Base-by-base conservation (phyloP, 371 early-diverging fungal genomes). In the Dichotomocladium elegans region DNA sequence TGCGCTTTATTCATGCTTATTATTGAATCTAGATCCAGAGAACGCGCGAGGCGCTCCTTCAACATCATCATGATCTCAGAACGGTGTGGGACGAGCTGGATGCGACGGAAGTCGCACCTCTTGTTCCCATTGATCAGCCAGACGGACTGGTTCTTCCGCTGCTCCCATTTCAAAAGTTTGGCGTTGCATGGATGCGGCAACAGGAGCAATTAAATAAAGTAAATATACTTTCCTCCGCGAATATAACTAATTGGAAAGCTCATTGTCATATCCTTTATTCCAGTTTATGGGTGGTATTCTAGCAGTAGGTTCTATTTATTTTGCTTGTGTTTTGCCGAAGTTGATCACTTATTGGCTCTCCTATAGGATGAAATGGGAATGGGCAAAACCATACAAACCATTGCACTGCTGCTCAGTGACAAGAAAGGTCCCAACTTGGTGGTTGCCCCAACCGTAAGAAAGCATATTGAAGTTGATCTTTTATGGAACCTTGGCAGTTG, bases 301-400 rank as follows among this genome's bases (percentile, higher is more conserved):
- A 41, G 92, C 89, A 35, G 83, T 79, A 71, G 50, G 42, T 26
- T 28, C 14, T 24, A 31, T 17, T 25, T 7, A 19, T 4, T 37
- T n/a, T n/a, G n/a, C n/a, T n/a, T 24, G 11, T 27, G 11, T 6
- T 47, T 29, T 3, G 4, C 27, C 15, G n/a, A 41, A 41, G 47
- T 17, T n/a, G 0, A 14, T 51, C 33, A 27, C n/a, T 4, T 19
- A n/a, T 11, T 25, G 4, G n/a, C 4, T 21, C 9, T 9, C 22
- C 34, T 21, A 33, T 50, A 60, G 64, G 94, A 94, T 75, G 95
- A 95, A 58, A 97, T 97, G 96, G 96, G 99, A 4, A 93, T 99
- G 94, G 99, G 99, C 45, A 99, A 99, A 70, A 99, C 99, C 0
- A 90, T 99, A 43, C 98, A 98, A 66, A 91, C 92, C 25, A 95